Evolutionary conservation across 2,329 filamentous ascomycete species (phyloP).

Genomic region (Botrytis tulipae): DNA sequence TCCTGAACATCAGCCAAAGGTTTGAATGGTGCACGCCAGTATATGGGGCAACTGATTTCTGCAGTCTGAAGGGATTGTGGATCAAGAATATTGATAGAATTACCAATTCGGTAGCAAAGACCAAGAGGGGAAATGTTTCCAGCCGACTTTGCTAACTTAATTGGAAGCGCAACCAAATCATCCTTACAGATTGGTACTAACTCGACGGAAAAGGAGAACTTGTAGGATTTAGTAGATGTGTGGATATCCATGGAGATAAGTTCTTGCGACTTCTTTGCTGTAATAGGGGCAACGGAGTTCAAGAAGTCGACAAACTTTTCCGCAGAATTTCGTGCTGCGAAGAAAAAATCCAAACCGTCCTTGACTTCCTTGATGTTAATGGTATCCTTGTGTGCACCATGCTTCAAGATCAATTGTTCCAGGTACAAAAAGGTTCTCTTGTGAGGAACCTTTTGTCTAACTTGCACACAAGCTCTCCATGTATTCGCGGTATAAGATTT

Average conservation of each 20-base stretch:
- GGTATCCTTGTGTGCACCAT: slow-evolving; percentile 84
- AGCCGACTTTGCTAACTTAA: slow-evolving; percentile 80
- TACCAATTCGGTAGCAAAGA: slow-evolving; percentile 85
- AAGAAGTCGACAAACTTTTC: slow-evolving; percentile 92
- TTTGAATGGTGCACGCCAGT: slow-evolving; percentile 87
- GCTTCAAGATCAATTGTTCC: slow-evolving; percentile 94
- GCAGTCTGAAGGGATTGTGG: slow-evolving; percentile 87
- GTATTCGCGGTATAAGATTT: slow-evolving; percentile 97
- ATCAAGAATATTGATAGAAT: slow-evolving; percentile 84
- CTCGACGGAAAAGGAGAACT: slow-evolving; percentile 88
- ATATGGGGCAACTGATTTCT: slow-evolving; percentile 77
- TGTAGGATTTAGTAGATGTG: slow-evolving; percentile 87
- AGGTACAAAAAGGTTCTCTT: slow-evolving; percentile 83
- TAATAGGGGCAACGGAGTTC: slow-evolving; percentile 74
- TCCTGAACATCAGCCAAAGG: slow-evolving; percentile 81
- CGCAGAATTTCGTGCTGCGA: slow-evolving; percentile 82
- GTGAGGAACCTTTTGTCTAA: slow-evolving; percentile 93
- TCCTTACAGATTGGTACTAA: slow-evolving; percentile 96
- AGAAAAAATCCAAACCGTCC: slow-evolving; percentile 96
- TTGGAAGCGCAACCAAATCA: slow-evolving; percentile 88
- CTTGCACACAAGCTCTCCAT: slow-evolving; percentile 90
- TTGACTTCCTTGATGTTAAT: slow-evolving; percentile 98
- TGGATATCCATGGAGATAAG: slow-evolving; percentile 92
- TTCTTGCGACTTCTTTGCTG: slow-evolving; percentile 82
- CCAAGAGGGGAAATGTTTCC: slow-evolving; percentile 87